phyloP scores from a whole-genome alignment of 1,284 basidiomycete species.

The Anthracocystis panici-leucophaei region DNA sequence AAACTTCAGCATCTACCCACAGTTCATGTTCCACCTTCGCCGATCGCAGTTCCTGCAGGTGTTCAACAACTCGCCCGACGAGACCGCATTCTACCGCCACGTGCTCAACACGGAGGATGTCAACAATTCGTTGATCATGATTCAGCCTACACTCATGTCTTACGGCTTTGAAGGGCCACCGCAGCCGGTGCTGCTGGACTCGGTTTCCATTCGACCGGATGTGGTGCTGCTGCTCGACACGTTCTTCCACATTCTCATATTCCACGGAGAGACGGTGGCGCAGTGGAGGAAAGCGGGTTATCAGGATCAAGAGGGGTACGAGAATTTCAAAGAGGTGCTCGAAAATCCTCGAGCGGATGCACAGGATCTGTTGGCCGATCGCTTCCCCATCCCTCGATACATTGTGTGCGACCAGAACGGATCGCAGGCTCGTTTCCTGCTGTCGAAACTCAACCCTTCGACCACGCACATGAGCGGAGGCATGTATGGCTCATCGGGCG shows the following conservation, averaged over 20 bases:
- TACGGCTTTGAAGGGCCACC: conserved; percentile 92
- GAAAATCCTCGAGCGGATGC: conserved; percentile 81
- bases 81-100: conserved; percentile 99
- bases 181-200: conserved; percentile 95
- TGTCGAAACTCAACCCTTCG: conserved; percentile 96
- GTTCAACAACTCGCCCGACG: conserved; percentile 99
- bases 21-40: conserved; percentile 99
- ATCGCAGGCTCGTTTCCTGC: conserved; percentile 94
- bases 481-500: conserved; percentile 71
- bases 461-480: conserved; percentile 92
- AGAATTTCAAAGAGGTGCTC: conserved; percentile 95
- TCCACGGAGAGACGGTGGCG: conserved; percentile 96
- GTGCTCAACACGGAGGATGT: conserved; percentile 97
- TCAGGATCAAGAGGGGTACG: conserved; percentile 98
- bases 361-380: conserved; percentile 87
- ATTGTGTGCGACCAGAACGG: conserved; percentile 98
- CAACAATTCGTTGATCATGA: conserved; percentile 99
- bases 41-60: conserved; percentile 99
- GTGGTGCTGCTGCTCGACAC: conserved; percentile 98
- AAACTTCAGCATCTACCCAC: conserved; percentile 99
- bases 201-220: conserved; percentile 96
- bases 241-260: conserved; percentile 99
- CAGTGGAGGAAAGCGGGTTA: conserved; percentile 99
- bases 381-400: conserved; percentile 96
- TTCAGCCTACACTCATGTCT: conserved; percentile 99